A percentile compares a stretch with the other conserved stretches of the same genome.
These are phyloP conservation scores for Amaranthus tricolor DNA, from an alignment of 179 eudicot genomes.

Conservation along the genomic window DNA sequence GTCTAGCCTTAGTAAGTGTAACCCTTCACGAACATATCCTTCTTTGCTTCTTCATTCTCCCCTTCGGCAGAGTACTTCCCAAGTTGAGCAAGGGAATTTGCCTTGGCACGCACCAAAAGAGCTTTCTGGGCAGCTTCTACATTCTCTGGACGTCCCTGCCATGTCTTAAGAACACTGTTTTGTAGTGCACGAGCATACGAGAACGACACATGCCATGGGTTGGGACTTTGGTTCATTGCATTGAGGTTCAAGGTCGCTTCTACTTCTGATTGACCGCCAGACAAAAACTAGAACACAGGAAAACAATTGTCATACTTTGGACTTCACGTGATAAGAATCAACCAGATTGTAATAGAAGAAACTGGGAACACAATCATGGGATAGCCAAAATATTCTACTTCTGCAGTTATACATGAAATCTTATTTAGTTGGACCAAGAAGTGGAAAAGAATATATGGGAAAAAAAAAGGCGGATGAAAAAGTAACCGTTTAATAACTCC, in stretches of 20 bases:
- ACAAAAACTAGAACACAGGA: slow-evolving; percentile 41
- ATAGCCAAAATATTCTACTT: neutral
- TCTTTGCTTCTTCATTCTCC: slow-evolving; percentile 53
- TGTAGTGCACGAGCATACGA: slow-evolving; percentile 63
- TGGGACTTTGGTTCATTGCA: slow-evolving; percentile 62
- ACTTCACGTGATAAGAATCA: neutral
- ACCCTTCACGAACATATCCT: slow-evolving; percentile 62
- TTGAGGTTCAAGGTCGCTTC: slow-evolving; percentile 62
- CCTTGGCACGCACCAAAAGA: slow-evolving; percentile 50
- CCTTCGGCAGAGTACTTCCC: slow-evolving; percentile 58
- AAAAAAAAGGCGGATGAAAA: neutral
- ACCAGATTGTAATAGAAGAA: neutral
- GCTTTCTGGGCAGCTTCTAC: slow-evolving; percentile 48
- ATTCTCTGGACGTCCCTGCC: slow-evolving; percentile 59
- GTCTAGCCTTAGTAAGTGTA: slow-evolving; percentile 42
- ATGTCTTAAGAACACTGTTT: slow-evolving; percentile 54
- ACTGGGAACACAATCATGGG: neutral
- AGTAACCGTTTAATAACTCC: neutral
- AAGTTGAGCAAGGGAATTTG: slow-evolving; percentile 63
- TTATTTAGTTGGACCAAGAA: neutral
- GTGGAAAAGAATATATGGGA: neutral
- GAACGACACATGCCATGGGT: slow-evolving; percentile 71
- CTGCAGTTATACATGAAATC: neutral
- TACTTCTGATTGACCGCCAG: slow-evolving; percentile 65
- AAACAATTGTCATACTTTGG: neutral